phyloP scores from a whole-genome alignment of 441 rosid genomes.

The Syzygium syzygioides region DNA sequence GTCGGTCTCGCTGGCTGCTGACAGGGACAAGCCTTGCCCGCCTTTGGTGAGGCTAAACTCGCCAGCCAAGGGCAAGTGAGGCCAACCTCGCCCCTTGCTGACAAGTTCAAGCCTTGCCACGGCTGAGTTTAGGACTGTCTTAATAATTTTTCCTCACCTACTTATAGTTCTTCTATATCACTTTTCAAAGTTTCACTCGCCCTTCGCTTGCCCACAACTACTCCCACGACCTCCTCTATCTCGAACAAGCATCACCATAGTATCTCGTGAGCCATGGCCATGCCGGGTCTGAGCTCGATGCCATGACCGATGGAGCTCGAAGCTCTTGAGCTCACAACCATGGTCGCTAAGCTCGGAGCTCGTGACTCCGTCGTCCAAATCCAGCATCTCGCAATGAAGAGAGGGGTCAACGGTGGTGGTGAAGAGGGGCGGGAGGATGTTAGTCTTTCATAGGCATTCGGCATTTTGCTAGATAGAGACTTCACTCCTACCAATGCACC shows the following conservation, averaged over 20 bases:
- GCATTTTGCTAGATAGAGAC: not conserved
- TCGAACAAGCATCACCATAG: not conserved
- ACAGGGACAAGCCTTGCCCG: too few relatives aligned
- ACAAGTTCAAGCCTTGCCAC: too few relatives aligned
- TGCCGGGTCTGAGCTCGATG: not conserved
- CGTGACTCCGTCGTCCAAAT: not conserved
- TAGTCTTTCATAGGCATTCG: not conserved
- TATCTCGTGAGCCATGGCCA: not conserved
- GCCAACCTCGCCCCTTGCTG: too few relatives aligned
- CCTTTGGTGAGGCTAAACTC: too few relatives aligned
- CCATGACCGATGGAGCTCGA: not conserved
- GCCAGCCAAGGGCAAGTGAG: too few relatives aligned
- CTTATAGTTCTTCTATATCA: not conserved
- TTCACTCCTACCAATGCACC: not conserved
- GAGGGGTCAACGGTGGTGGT: not conserved
- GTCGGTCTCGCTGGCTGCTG: too few relatives aligned
- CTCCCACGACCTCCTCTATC: not conserved
- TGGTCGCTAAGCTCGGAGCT: not conserved
- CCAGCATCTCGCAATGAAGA: not conserved
- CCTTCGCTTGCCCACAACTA: not conserved
- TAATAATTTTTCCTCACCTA: not conserved
- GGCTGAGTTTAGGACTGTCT: too few relatives aligned
- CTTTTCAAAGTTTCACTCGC: not conserved
- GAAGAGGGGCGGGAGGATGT: not conserved
- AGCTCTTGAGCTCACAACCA: not conserved